These are phyloP conservation scores for Rutstroemia sp. DNA, from an alignment of 2,329 filamentous ascomycete species.

Conservation along the genomic window DNA sequence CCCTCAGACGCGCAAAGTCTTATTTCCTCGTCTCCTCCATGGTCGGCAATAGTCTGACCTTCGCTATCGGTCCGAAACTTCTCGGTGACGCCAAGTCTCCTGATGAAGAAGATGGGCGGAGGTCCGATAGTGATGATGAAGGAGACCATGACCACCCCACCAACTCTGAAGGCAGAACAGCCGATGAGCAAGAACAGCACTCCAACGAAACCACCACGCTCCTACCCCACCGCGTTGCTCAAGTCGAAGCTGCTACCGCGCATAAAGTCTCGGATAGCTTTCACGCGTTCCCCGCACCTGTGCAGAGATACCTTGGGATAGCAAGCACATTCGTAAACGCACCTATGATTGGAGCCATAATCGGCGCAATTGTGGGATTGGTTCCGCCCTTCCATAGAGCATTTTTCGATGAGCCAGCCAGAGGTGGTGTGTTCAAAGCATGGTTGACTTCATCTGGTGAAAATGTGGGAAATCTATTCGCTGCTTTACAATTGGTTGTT, in stretches of 20 bases:
- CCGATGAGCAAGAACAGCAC: conserved; percentile 21
- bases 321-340: conserved; percentile 49
- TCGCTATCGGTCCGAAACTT: conserved; percentile 53
- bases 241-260: not conserved
- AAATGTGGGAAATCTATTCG: conserved; percentile 57
- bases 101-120: conserved; percentile 22
- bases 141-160: conserved; percentile 22
- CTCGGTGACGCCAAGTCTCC: conserved; percentile 39
- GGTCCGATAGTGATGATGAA: conserved; percentile 7
- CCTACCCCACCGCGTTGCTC: conserved; percentile 12
- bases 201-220: conserved; percentile 18
- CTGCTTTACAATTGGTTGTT: conserved; percentile 56
- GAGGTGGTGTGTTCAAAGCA: conserved; percentile 57
- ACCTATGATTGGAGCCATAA: conserved; percentile 50
- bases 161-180: conserved; percentile 21
- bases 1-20: conserved; percentile 52
- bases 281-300: conserved; percentile 16
- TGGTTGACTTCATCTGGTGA: conserved; percentile 56
- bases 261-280: conserved; percentile 5
- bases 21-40: conserved; percentile 62
- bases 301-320: conserved; percentile 20
- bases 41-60: conserved; percentile 55
- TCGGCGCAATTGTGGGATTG: conserved; percentile 52
- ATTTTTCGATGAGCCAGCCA: conserved; percentile 49
- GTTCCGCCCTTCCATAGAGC: conserved; percentile 49